A percentile compares a stretch with the other conserved stretches of the same genome.
phyloP scores from a whole-genome alignment of 179 eudicot genomes.

The Nepenthes alata region DNA sequence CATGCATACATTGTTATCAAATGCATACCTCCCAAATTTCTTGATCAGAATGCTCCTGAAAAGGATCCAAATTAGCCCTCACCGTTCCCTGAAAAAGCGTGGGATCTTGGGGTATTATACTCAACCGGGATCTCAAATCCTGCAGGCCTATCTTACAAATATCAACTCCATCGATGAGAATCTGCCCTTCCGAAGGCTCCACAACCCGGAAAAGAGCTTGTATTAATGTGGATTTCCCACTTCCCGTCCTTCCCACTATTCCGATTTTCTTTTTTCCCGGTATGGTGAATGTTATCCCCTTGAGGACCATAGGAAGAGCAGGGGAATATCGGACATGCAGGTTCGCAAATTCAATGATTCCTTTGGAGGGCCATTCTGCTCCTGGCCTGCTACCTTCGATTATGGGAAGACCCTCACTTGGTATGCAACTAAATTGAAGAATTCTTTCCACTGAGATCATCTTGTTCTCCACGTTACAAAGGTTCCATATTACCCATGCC shows the following conservation, averaged over 20 bases:
- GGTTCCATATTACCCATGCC: constrained; percentile 93
- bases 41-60: constrained; percentile 49
- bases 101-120: constrained; percentile 92
- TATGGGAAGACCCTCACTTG: constrained; percentile 66
- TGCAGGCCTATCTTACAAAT: constrained; percentile 50
- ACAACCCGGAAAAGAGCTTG: constrained; percentile 85
- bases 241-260: constrained; percentile 82
- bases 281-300: constrained; percentile 57
- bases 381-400: constrained; percentile 43
- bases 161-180: constrained; percentile 67
- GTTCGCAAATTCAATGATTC: constrained; percentile 44
- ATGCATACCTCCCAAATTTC: constrained; percentile 71
- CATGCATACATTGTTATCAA: neutral
- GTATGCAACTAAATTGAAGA: constrained; percentile 45
- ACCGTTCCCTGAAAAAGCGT: constrained; percentile 78
- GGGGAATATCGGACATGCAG: constrained; percentile 62
- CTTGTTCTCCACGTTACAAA: constrained; percentile 84
- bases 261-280: constrained; percentile 65
- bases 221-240: constrained; percentile 88
- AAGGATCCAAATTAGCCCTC: constrained; percentile 69
- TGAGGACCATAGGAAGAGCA: constrained; percentile 55
- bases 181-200: constrained; percentile 56
- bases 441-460: constrained; percentile 85
- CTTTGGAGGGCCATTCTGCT: constrained; percentile 56
- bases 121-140: constrained; percentile 65